phyloP scores from a whole-genome alignment of 1,284 basidiomycete genomes.

The Retiboletus flavoniger region DNA sequence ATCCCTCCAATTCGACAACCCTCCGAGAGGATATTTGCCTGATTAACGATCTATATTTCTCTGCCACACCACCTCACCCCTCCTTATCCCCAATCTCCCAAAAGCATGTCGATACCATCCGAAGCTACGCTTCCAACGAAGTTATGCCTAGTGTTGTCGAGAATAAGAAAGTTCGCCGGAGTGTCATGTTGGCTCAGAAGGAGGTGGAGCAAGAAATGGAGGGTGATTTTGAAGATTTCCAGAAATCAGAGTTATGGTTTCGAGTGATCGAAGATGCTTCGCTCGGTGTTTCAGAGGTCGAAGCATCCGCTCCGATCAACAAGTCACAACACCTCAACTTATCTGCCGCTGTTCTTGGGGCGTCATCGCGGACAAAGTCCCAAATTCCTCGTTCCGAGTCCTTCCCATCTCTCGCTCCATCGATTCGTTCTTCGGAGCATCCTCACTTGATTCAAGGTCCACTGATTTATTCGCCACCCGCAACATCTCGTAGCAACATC shows the following conservation, averaged over 20 bases:
- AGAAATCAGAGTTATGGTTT: constrained; percentile 86
- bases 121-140: constrained; percentile 59
- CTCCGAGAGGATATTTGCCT: constrained; percentile 84
- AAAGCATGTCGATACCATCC: constrained; percentile 68
- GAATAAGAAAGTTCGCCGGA: constrained; percentile 66
- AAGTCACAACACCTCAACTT: constrained; percentile 28
- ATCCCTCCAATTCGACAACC: constrained; percentile 57
- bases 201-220: constrained; percentile 89
- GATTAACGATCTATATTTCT: constrained; percentile 85
- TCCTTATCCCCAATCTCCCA: constrained; percentile 65
- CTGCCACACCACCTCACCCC: constrained; percentile 55
- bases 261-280: constrained; percentile 79
- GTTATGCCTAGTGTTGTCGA: constrained; percentile 44
- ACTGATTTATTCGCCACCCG: constrained; percentile 31
- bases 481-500: constrained; percentile 53
- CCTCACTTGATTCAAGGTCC: constrained; percentile 9
- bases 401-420: constrained; percentile 31
- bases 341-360: constrained; percentile 16
- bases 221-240: constrained; percentile 87
- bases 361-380: constrained; percentile 24
- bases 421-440: constrained; percentile 21
- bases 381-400: constrained; percentile 42
- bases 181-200: constrained; percentile 80
- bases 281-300: constrained; percentile 33
- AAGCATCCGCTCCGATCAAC: constrained; percentile 23